Evolutionary conservation across 371 early-diverging fungal species (phyloP), one percentile per base, ranked within the genome.

Genomic region (Rhizopus sp.): DNA sequence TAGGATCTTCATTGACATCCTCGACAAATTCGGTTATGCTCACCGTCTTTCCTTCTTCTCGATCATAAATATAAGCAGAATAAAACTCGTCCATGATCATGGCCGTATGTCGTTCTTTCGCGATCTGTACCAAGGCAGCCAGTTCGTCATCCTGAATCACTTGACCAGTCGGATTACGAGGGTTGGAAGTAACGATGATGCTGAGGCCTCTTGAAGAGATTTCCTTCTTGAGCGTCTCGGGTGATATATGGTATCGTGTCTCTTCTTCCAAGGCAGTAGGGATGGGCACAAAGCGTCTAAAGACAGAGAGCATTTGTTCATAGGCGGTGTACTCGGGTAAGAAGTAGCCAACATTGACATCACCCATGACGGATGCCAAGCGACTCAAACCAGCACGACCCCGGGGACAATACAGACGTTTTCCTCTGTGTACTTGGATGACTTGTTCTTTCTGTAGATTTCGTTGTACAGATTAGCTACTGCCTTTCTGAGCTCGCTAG

Each of bases 361-460:
- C 72, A 3, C 79, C 82, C 39, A 81, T 70, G 4, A 62, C 76
- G 0, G 78, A 64, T 8, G 78, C 82, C 5, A 81, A 65, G n/a
- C 82, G 65, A 0, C 79, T 77, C 53, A 81, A 57, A 23, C 79
- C 82, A 13, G 82, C 79, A 30, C 82, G 67, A 13, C 82, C 82
- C 82, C 82, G 4, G 82, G 80, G 7, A 75, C 76, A 50, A 81
- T 74, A 53, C 82, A 79, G 10, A 81, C 78, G 50, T 81, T 81
- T 51, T 75, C 74, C 32, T 66, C 54, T 1, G 79, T 79, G 38
- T 81, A 81, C 47, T 79, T 69, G 30, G 74, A 73, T 9, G 49
- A 38, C 30, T 77, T 72, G 23, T 42, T 64, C 53, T 72, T 15
- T 12, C 82, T 62, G 50, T 79, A 81, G 4, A 73, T 17, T 12